phyloP scores from a whole-genome alignment of 2,329 filamentous ascomycete genomes.

The Pyricularia sp. region DNA sequence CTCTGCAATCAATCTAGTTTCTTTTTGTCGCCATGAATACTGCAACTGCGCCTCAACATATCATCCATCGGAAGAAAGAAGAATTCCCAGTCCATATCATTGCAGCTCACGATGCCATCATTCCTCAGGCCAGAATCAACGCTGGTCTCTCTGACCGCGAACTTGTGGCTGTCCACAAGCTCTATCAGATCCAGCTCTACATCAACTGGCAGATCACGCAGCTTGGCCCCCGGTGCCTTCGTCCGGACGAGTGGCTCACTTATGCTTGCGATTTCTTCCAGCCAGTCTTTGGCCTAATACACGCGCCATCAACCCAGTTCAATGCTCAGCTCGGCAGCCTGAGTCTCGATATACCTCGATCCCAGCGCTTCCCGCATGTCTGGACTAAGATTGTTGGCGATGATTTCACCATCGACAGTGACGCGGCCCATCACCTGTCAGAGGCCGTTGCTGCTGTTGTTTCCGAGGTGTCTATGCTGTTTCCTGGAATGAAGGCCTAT shows the following conservation, averaged over 20 bases:
- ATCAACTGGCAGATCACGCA: not conserved
- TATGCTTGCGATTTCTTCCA: conserved; percentile 3
- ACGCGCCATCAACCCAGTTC: not conserved
- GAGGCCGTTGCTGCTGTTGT: not conserved
- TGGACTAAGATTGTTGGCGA: not conserved
- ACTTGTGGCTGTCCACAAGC: not conserved
- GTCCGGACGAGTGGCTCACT: not conserved
- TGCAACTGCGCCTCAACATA: not conserved
- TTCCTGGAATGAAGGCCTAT: not conserved
- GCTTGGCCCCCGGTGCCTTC: not conserved
- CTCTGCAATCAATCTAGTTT: not conserved
- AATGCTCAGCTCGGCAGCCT: not conserved
- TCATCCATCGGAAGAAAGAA: not conserved
- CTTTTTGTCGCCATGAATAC: not conserved
- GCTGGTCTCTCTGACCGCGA: not conserved
- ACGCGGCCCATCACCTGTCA: not conserved
- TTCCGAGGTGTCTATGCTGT: not conserved
- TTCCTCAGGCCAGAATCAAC: not conserved
- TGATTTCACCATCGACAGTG: not conserved
- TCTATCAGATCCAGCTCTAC: not conserved
- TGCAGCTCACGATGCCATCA: not conserved
- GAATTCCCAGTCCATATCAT: not conserved
- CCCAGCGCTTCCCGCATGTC: not conserved
- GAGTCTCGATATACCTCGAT: not conserved
- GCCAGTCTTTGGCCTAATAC: not conserved